These are phyloP conservation scores for Pilasporangium apinafurcum DNA, from an alignment of 352 stramenopile species.

Conservation along the genomic window DNA sequence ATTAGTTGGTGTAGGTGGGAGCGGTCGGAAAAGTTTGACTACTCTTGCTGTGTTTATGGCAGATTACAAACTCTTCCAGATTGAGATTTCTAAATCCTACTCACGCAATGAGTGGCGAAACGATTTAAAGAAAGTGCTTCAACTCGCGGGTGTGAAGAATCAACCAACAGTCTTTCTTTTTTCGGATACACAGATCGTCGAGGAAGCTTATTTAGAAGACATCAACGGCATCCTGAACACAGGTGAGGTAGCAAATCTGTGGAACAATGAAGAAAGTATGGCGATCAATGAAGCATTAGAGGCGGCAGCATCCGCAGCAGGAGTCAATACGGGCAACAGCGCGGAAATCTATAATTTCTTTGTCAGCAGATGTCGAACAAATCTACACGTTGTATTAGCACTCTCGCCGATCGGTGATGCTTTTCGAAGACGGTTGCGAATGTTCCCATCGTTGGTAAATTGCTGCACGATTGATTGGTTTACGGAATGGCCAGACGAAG, in stretches of 20 bases:
- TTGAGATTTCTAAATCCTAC: conserved; percentile 95
- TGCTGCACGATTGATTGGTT: conserved; percentile 98
- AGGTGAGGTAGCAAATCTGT: conserved; percentile 90
- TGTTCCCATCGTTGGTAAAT: conserved; percentile 96
- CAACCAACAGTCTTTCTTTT: conserved; percentile 92
- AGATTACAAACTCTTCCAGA: conserved; percentile 93
- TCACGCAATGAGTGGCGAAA: conserved; percentile 89
- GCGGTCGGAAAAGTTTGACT: conserved; percentile 90
- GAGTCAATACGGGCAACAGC: conserved; percentile 66
- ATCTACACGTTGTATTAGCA: conserved; percentile 92
- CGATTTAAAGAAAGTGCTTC: conserved; percentile 88
- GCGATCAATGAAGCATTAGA: conserved; percentile 77
- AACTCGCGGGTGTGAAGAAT: conserved; percentile 71
- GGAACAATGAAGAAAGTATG: conserved; percentile 86
- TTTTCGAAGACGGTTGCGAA: conserved; percentile 90
- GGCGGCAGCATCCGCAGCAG: conserved; percentile 38
- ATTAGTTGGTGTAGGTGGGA: conserved; percentile 90
- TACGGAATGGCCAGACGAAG: conserved; percentile 93
- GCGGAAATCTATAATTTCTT: conserved; percentile 90
- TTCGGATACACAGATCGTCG: conserved; percentile 91
- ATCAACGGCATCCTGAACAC: conserved; percentile 93
- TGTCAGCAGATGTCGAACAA: conserved; percentile 84
- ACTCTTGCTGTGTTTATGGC: conserved; percentile 92
- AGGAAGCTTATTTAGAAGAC: conserved; percentile 90
- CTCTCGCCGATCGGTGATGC: conserved; percentile 92